Evolutionary conservation across 2,329 filamentous ascomycete genomes (phyloP).

Genomic region (Fusarium brevicatenulatum): DNA sequence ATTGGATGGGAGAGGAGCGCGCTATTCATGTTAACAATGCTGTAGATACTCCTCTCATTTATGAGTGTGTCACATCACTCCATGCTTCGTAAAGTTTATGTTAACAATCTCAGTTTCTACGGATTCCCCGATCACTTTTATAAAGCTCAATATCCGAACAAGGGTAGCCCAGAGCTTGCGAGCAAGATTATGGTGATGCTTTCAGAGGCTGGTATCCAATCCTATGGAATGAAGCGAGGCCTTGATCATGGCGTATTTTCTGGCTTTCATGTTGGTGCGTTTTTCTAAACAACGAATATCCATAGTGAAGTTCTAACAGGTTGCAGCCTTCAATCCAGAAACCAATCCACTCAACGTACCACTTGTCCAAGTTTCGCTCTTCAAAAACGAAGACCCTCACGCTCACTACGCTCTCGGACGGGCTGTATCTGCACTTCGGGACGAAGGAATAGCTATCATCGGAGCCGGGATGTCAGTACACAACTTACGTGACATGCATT

Average conservation of each 20-base stretch:
- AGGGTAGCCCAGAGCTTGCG: slow-evolving; percentile 69
- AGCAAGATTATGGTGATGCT: slow-evolving; percentile 66
- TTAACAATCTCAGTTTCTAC: slow-evolving; percentile 64
- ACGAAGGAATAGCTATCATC: slow-evolving; percentile 74
- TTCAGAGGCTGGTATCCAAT: slow-evolving; percentile 65
- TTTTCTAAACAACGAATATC: neutral
- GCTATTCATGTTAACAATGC: slow-evolving; percentile 73
- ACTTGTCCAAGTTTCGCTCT: slow-evolving; percentile 78
- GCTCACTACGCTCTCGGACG: slow-evolving; percentile 75
- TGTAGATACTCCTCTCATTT: slow-evolving; percentile 72
- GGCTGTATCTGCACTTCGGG: slow-evolving; percentile 72
- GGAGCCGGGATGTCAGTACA: slow-evolving; percentile 81
- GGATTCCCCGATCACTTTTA: slow-evolving; percentile 78
- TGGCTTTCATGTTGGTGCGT: slow-evolving; percentile 64
- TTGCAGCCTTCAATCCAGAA: slow-evolving; percentile 67
- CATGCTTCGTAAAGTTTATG: neutral
- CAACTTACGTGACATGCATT: slow-evolving; percentile 66
- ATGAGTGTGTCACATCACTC: slow-evolving; percentile 61
- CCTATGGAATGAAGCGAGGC: slow-evolving; percentile 69
- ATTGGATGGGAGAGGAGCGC: slow-evolving; percentile 72
- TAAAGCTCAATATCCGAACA: slow-evolving; percentile 72
- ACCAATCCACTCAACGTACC: slow-evolving; percentile 72
- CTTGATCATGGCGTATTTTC: slow-evolving; percentile 82
- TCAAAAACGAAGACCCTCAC: slow-evolving; percentile 69
- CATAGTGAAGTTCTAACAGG: slow-evolving; percentile 8